Conservation (phyloP, 768 basidiomycete species). For the Termitomyces sp. region DNA sequence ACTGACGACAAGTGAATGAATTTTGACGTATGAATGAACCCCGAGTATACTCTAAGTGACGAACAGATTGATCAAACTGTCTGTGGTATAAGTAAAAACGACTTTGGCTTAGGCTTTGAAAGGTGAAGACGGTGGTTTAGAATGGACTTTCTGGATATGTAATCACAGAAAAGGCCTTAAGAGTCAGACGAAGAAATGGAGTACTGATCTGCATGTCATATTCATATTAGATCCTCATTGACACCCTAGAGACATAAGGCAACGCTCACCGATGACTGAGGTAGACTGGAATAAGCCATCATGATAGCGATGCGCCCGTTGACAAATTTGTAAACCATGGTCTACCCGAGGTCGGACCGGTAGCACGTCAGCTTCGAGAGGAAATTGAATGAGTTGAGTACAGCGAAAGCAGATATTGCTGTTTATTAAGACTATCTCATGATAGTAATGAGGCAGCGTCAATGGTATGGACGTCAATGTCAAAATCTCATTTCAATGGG, state of each 20-base stretch:
- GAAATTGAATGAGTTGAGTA: not conserved
- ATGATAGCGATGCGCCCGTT: not conserved
- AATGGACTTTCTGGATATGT: not conserved
- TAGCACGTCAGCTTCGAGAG: not conserved
- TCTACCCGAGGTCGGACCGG: not conserved
- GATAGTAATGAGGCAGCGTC: not conserved
- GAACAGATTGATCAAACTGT: not conserved
- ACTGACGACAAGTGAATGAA: not conserved
- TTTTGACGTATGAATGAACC: constrained; percentile 1
- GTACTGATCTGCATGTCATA: not conserved
- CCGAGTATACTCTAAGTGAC: not conserved
- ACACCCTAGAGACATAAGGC: not conserved
- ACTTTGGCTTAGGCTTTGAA: not conserved
- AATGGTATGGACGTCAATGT: not conserved
- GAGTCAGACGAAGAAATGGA: not conserved
- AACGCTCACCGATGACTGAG: not conserved
- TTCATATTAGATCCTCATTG: not conserved
- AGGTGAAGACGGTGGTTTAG: not conserved
- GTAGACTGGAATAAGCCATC: not conserved
- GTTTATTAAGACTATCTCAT: not conserved
- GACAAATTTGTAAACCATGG: not conserved
- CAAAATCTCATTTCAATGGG: not conserved
- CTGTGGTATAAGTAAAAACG: not conserved
- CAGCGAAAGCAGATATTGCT: not conserved
- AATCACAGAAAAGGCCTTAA: not conserved